Evolutionary conservation across 768 basidiomycete species (phyloP), one percentile per base, ranked within the genome.

Genomic region (Lentinula sp.): DNA sequence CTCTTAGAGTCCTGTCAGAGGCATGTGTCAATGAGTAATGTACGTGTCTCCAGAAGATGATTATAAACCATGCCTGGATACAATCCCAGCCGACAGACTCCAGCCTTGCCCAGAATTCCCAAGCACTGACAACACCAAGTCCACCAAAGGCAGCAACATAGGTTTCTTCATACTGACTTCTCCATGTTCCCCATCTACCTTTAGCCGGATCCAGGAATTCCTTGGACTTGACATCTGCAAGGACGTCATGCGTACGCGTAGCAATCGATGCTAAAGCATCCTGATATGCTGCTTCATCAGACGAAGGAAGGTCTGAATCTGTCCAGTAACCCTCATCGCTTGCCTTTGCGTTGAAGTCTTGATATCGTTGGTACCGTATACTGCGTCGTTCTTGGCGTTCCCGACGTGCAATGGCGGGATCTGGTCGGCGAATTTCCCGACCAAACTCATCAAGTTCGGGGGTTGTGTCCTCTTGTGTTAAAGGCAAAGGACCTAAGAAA

Each of bases 21-120:
- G 35, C 41, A 58, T 39, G 36, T 59, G 53, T 67, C 35, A 68
- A 55, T 23, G 18, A 45, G 28, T 18, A 18, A 10, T 55, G 32
- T 49, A 50, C 32, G 42, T 36, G 45, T 16, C 48, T 1, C 33
- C 41, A 37, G 36, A 59, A 41, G 32, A 16, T 48, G 33, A 37
- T 28, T 18, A 49, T 42, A 28, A 56, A 42, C 74, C 80, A 64
- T 67, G 90, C 93, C 75, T 90, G 82, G 23, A 95, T 78, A 50
- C 90, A 92, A 70, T 94, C 85, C 95, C 95, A 97, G 3, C 88
- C 90, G 10, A 93, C 74, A 64, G 87, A 80, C 74, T 98, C 87
- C 51, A 86, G 74, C 57, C 88, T 76, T n/a, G 78, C 79, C 85
- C 86, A 89, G 67, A 87, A 89, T 67, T 88, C 87, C 87, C 88